These are phyloP conservation scores for Microsporum ferrugineum DNA, from an alignment of 2,329 filamentous ascomycete species.

Conservation along the genomic window DNA sequence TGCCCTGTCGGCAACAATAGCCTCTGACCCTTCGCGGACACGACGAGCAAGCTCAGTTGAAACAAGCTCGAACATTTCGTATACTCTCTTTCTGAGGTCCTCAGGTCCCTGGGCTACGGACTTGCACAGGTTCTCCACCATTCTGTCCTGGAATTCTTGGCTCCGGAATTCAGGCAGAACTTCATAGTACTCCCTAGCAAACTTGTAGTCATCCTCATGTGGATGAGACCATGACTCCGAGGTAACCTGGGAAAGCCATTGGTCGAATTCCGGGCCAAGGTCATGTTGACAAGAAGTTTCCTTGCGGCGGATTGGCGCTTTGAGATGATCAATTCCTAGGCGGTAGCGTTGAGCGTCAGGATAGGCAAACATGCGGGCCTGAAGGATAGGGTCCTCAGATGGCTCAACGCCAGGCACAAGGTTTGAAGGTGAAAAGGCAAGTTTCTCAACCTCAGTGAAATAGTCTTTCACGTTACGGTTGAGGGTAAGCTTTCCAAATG, in stretches of 20 bases:
- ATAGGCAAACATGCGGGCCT: conserved; percentile 51
- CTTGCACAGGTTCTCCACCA: not conserved
- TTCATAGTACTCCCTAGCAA: conserved; percentile 4
- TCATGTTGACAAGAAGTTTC: not conserved
- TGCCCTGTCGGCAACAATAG: not conserved
- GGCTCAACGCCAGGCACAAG: conserved; percentile 53
- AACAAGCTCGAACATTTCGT: not conserved
- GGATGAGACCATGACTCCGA: not conserved
- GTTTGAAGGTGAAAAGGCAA: conserved; percentile 53
- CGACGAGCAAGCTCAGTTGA: not conserved
- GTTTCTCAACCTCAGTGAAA: conserved; percentile 56
- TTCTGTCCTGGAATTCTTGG: conserved; percentile 7
- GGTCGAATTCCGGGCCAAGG: not conserved
- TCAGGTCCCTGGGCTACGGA: not conserved
- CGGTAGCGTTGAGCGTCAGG: conserved; percentile 40
- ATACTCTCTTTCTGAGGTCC: not conserved
- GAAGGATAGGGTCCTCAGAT: conserved; percentile 52
- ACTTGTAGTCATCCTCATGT: conserved; percentile 2
- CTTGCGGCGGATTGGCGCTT: conserved; percentile 20
- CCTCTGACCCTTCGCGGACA: not conserved
- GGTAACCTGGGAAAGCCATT: not conserved
- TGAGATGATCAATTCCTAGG: conserved; percentile 31
- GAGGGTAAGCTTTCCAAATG: conserved; percentile 42
- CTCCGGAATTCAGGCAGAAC: conserved; percentile 5
- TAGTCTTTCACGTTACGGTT: conserved; percentile 47